phyloP scores from a whole-genome alignment of 176 grass and related monocot species.

The Lolium multiflorum region DNA sequence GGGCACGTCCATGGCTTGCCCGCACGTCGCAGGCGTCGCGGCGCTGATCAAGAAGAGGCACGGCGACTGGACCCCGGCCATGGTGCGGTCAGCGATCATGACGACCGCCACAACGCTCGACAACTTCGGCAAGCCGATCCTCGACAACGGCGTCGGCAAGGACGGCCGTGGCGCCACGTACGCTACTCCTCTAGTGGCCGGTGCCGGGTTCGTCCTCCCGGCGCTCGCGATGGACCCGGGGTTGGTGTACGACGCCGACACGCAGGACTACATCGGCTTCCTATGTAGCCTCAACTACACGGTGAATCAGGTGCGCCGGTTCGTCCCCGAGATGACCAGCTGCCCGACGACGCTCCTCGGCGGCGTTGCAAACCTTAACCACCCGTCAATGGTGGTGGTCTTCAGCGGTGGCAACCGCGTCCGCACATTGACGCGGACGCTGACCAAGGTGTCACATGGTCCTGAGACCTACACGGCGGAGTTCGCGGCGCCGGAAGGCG shows the following conservation, averaged over 20 bases:
- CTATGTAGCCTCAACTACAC: constrained; percentile 60
- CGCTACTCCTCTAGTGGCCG: constrained; percentile 36
- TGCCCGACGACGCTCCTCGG: not conserved
- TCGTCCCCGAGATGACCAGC: not conserved
- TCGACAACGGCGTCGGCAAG: not conserved
- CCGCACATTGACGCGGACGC: not conserved
- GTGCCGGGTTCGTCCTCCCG: constrained; percentile 35
- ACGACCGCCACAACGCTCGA: too few species aligned
- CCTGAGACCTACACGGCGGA: not conserved
- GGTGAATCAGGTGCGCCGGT: not conserved
- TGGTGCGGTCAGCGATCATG: too few species aligned
- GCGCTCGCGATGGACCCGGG: constrained; percentile 34
- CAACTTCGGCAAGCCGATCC: constrained; percentile 9
- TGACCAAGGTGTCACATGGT: not conserved
- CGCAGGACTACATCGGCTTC: constrained; percentile 44
- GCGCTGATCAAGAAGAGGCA: too few species aligned
- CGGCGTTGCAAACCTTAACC: not conserved
- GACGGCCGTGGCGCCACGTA: not conserved
- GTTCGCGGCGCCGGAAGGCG: not conserved
- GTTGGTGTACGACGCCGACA: constrained; percentile 39
- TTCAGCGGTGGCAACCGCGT: not conserved
- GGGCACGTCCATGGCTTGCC: too few species aligned
- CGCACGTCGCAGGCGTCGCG: too few species aligned
- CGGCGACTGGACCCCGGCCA: too few species aligned
- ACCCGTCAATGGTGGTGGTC: not conserved